phyloP scores from a whole-genome alignment of 495 filamentous ascomycete species.

The Cudoniella acicularis region DNA sequence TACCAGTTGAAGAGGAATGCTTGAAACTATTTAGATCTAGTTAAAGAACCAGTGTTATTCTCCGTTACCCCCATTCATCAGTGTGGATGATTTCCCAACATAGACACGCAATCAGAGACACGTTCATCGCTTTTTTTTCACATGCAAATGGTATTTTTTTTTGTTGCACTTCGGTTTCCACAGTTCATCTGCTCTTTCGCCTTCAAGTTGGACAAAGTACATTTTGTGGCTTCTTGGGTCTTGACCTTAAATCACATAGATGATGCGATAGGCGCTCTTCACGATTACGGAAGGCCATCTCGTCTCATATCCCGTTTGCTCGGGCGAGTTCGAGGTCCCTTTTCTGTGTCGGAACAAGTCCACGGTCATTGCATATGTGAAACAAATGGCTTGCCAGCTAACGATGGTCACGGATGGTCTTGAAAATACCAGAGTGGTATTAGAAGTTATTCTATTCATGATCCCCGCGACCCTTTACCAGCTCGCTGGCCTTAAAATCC shows the following conservation, averaged over 20 bases:
- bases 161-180: background rate
- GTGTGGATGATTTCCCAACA: too few relatives aligned
- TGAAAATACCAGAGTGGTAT: too few relatives aligned
- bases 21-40: constrained; percentile 66
- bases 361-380: too few relatives aligned
- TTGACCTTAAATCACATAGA: background rate
- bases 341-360: too few relatives aligned
- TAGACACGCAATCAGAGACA: too few relatives aligned
- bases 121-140: constrained; percentile 25
- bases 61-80: too few relatives aligned
- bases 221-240: background rate
- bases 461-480: too few relatives aligned
- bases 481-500: too few relatives aligned
- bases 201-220: background rate
- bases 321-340: background rate
- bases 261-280: background rate
- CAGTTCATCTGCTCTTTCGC: background rate
- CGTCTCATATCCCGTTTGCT: background rate
- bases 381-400: too few relatives aligned
- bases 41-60: constrained; percentile 32
- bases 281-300: background rate
- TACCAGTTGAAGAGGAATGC: constrained; percentile 59
- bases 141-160: background rate
- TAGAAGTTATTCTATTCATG: too few relatives aligned
- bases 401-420: too few relatives aligned